Percentiles rank a stretch among this genome's conserved stretches.
These are phyloP conservation scores for Aspergillus bertholletiae DNA, from an alignment of 495 filamentous ascomycete species.

Conservation along the genomic window DNA sequence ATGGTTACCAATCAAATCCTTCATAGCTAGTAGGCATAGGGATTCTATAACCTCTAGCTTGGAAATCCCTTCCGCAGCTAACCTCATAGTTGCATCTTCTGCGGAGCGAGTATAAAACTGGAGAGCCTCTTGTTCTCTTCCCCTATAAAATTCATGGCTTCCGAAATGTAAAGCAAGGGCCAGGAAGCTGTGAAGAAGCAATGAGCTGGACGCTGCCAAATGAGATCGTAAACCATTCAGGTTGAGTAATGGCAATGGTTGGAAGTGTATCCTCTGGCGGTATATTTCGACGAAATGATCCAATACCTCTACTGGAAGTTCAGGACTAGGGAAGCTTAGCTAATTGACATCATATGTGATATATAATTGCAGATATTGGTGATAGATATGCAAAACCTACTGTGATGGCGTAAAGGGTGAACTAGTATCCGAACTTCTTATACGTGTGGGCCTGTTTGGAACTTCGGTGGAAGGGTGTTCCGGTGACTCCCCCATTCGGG, in stretches of 20 bases:
- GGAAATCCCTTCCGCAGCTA: slow-evolving; percentile 1
- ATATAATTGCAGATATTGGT: no score
- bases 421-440: background rate
- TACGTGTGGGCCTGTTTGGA: background rate
- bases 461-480: background rate
- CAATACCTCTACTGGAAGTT: background rate
- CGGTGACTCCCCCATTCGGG: background rate
- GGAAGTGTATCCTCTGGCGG: background rate
- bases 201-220: background rate
- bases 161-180: slow-evolving; percentile 1
- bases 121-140: background rate
- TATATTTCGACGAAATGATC: background rate
- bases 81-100: background rate
- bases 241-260: background rate
- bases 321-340: background rate
- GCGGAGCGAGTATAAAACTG: slow-evolving; percentile 7
- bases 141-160: background rate
- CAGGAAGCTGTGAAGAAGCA: slow-evolving; percentile 4
- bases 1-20: slow-evolving; percentile 1
- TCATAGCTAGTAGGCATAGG: slow-evolving; percentile 5
- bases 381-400: background rate
- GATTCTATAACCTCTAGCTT: slow-evolving; percentile 2
- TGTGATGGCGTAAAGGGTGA: background rate
- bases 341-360: no score
- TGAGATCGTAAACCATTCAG: background rate